Conservation (phyloP, 2,329 filamentous ascomycete genomes). For the Periglandula ipomoeae region DNA sequence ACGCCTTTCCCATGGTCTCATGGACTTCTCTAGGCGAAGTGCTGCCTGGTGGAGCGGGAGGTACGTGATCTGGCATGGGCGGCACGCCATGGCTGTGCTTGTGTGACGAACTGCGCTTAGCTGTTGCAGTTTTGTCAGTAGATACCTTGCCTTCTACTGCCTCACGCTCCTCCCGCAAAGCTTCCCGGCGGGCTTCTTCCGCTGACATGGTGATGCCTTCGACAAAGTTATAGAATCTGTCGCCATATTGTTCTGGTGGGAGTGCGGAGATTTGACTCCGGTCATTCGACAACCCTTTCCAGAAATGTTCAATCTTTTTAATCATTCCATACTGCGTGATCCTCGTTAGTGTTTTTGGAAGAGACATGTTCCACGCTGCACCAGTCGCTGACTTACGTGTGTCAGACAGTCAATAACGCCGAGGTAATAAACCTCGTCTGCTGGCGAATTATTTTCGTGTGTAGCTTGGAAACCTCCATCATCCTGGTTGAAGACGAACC, state of each 20-base stretch:
- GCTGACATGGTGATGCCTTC: slow-evolving; percentile 80
- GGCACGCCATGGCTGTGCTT: slow-evolving; percentile 27
- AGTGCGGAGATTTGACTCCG: slow-evolving; percentile 86
- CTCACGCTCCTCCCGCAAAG: slow-evolving; percentile 49
- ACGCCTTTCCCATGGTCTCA: slow-evolving; percentile 31
- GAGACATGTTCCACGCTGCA: not conserved
- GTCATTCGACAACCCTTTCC: slow-evolving; percentile 83
- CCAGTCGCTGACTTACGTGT: slow-evolving; percentile 57
- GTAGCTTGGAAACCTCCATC: slow-evolving; percentile 91
- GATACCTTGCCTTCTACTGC: slow-evolving; percentile 32
- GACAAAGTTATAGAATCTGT: slow-evolving; percentile 90
- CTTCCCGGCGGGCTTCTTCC: slow-evolving; percentile 71
- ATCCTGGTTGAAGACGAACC: slow-evolving; percentile 83
- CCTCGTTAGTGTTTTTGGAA: slow-evolving; percentile 1
- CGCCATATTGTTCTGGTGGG: slow-evolving; percentile 81
- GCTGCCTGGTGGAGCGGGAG: slow-evolving; percentile 29
- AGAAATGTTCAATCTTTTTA: slow-evolving; percentile 93
- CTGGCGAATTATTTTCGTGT: slow-evolving; percentile 75
- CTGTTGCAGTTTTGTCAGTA: slow-evolving; percentile 19
- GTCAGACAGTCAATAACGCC: slow-evolving; percentile 98
- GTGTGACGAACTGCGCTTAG: slow-evolving; percentile 28
- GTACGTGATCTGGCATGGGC: slow-evolving; percentile 36
- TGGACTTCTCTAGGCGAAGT: slow-evolving; percentile 27
- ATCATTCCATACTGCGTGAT: slow-evolving; percentile 70
- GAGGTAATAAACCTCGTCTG: slow-evolving; percentile 93